Percentiles rank a stretch among this genome's conserved stretches.
Conservation (phyloP, 148 eudicot species). For the Heliamphora exappendiculata region DNA sequence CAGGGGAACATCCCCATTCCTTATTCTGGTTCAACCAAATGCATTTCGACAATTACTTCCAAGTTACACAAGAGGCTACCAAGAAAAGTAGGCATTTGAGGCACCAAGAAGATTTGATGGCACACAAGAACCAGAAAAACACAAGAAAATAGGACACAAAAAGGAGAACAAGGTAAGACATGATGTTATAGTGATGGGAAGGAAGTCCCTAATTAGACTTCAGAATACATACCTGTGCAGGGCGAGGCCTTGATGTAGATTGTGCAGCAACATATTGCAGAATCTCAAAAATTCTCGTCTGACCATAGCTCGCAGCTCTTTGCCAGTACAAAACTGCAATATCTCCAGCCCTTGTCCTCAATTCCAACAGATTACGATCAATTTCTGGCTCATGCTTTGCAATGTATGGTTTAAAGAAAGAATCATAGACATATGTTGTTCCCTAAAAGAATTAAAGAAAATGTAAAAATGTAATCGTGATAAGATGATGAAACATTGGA, state of each 20-base stretch:
- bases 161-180: not conserved
- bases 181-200: not conserved
- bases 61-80: not conserved
- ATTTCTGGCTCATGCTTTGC: constrained; percentile 88
- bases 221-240: constrained; percentile 54
- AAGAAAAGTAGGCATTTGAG: not conserved
- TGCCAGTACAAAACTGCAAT: constrained; percentile 64
- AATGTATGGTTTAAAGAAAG: constrained; percentile 78
- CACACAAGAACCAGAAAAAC: not conserved
- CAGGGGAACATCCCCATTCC: not conserved
- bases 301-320: constrained; percentile 62
- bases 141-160: not conserved
- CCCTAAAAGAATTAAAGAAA: constrained; percentile 44
- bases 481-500: constrained; percentile 4
- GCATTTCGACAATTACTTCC: not conserved
- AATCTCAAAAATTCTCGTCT: constrained; percentile 77
- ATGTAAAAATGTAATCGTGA: not conserved
- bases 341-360: constrained; percentile 87
- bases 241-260: constrained; percentile 57
- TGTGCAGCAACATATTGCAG: constrained; percentile 83
- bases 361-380: constrained; percentile 77
- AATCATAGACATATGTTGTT: constrained; percentile 76
- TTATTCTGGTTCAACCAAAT: not conserved
- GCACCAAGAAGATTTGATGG: not conserved
- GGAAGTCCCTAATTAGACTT: not conserved